Evolutionary conservation across 306 rosid species (phyloP).

Genomic region (Lithocarpus polystachyus): DNA sequence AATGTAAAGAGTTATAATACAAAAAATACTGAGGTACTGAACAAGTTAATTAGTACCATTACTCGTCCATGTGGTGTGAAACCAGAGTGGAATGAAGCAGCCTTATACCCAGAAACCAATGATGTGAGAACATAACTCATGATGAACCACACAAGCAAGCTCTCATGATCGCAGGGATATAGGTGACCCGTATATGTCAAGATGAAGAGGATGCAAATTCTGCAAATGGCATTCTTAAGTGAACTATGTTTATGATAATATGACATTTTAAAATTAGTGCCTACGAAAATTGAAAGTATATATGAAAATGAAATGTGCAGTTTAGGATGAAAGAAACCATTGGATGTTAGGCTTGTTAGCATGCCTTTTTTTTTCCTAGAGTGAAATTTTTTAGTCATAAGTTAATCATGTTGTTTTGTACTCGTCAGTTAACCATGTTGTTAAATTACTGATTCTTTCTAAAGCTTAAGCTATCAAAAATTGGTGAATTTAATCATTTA

Average conservation of each 20-base stretch:
- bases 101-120: conserved; percentile 1
- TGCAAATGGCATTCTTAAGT: neutral
- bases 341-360: too few relatives aligned
- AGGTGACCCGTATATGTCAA: neutral
- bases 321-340: too few relatives aligned
- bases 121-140: conserved; percentile 1
- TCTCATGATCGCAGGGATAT: conserved; percentile 8
- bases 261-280: too few relatives aligned
- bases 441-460: too few relatives aligned
- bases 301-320: too few relatives aligned
- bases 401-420: too few relatives aligned
- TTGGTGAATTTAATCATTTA: too few relatives aligned
- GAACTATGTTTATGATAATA: neutral
- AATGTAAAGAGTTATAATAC: neutral
- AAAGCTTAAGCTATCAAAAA: too few relatives aligned
- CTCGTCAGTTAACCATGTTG: neutral
- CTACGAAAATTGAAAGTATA: too few relatives aligned
- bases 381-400: too few relatives aligned
- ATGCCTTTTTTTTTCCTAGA: too few relatives aligned
- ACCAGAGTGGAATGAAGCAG: conserved; percentile 14
- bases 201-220: neutral
- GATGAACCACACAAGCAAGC: neutral
- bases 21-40: neutral
- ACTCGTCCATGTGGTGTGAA: conserved; percentile 10
- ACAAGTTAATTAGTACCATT: neutral